Percentiles rank a stretch among this genome's conserved stretches.
phyloP scores from a whole-genome alignment of 257 asterid species.

The Solanum ossicruentum region DNA sequence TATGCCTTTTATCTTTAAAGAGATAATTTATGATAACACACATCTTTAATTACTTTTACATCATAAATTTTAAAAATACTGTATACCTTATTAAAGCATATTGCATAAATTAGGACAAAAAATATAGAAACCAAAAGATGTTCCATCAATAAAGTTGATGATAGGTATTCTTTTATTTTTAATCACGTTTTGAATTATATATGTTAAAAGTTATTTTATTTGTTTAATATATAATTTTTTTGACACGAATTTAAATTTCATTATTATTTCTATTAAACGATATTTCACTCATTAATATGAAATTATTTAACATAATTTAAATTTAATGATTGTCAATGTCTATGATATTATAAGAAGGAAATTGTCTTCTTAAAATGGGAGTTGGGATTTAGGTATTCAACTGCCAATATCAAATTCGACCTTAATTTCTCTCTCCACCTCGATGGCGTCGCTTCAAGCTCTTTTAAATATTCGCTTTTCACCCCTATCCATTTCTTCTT shows the following conservation, averaged over 20 bases:
- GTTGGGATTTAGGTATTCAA: neutral
- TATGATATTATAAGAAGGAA: too few relatives aligned
- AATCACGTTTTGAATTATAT: too few relatives aligned
- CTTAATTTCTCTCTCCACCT: constrained; percentile 16
- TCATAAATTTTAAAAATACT: neutral
- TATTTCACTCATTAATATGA: too few relatives aligned
- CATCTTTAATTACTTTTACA: too few relatives aligned
- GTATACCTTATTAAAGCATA: neutral
- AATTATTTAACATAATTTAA: neutral
- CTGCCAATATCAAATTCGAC: neutral
- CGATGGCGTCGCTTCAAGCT: constrained; percentile 39
- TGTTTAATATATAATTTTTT: neutral
- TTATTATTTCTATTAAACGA: too few relatives aligned
- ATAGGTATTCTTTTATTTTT: too few relatives aligned
- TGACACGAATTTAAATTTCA: too few relatives aligned
- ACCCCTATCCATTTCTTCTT: constrained; percentile 5
- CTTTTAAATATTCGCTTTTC: constrained; percentile 7
- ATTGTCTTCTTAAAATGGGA: neutral
- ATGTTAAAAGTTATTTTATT: neutral
- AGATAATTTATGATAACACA: too few relatives aligned
- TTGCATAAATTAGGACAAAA: neutral
- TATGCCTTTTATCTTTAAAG: too few relatives aligned
- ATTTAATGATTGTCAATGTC: neutral
- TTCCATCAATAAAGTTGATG: neutral
- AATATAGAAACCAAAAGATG: neutral